A percentile compares a stretch with the other conserved stretches of the same genome.
These are phyloP conservation scores for Cyphellophora attinorum DNA, from an alignment of 2,329 filamentous ascomycete genomes.

Conservation along the genomic window DNA sequence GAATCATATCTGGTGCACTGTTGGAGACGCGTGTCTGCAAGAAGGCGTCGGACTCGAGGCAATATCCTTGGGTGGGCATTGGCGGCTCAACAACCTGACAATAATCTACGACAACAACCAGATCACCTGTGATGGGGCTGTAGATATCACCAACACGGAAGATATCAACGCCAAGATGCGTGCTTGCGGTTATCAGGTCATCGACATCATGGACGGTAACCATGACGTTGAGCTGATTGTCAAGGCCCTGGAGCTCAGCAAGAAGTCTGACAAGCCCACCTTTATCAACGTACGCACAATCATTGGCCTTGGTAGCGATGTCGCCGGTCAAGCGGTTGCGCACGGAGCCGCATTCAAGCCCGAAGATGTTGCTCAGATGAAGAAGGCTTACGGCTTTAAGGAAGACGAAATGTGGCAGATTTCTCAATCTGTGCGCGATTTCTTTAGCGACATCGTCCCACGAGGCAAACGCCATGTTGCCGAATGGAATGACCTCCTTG, in stretches of 20 bases:
- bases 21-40: constrained; percentile 97
- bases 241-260: constrained; percentile 72
- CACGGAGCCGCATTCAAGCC: constrained; percentile 94
- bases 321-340: constrained; percentile 88
- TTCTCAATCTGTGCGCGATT: constrained; percentile 87
- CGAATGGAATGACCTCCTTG: constrained; percentile 90
- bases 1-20: constrained; percentile 96
- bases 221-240: constrained; percentile 79
- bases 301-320: constrained; percentile 89
- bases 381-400: constrained; percentile 93
- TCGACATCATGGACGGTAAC: constrained; percentile 80
- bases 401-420: constrained; percentile 87
- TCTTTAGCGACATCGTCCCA: constrained; percentile 73
- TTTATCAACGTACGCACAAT: constrained; percentile 95
- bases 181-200: constrained; percentile 90
- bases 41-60: constrained; percentile 95
- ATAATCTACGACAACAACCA: constrained; percentile 97
- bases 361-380: constrained; percentile 87
- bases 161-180: constrained; percentile 92
- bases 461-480: constrained; percentile 82
- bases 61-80: constrained; percentile 82
- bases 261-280: constrained; percentile 88
- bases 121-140: constrained; percentile 56
- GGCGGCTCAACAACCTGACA: constrained; percentile 96
- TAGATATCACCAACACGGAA: constrained; percentile 53